A percentile compares a stretch with the other conserved stretches of the same genome.
These are phyloP conservation scores for Teratosphaeria zuluensis DNA, from an alignment of 2,329 filamentous ascomycete genomes.

Conservation along the genomic window DNA sequence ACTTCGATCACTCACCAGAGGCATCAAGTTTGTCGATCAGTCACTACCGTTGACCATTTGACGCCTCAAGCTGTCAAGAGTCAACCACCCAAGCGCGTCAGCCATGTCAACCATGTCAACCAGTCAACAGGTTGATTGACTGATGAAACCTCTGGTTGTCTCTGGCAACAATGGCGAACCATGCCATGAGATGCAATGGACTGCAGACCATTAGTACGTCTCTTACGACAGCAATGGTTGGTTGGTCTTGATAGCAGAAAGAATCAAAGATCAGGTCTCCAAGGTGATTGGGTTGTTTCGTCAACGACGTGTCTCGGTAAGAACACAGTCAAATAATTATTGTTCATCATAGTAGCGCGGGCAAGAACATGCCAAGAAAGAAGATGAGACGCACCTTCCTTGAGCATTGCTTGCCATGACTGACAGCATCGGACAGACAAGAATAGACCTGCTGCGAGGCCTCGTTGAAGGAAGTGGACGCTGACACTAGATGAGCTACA, in stretches of 20 bases:
- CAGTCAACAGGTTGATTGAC: too few relatives aligned
- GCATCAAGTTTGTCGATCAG: too few relatives aligned
- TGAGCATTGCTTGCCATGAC: neutral
- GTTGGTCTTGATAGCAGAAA: neutral
- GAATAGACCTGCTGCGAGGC: neutral
- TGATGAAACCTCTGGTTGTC: too few relatives aligned
- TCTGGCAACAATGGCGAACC: too few relatives aligned
- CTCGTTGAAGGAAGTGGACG: neutral
- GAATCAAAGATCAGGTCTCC: conserved; percentile 48
- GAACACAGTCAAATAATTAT: conserved; percentile 54
- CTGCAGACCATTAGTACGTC: neutral
- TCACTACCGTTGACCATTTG: too few relatives aligned
- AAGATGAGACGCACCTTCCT: neutral
- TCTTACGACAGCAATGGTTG: neutral
- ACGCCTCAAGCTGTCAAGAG: too few relatives aligned
- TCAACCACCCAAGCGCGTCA: too few relatives aligned
- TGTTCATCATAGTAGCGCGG: conserved; percentile 44
- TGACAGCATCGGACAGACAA: neutral
- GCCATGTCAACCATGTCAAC: too few relatives aligned
- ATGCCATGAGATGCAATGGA: neutral
- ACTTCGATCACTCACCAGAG: too few relatives aligned
- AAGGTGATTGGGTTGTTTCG: conserved; percentile 51
- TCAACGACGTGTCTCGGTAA: conserved; percentile 51
- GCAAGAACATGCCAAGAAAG: neutral
- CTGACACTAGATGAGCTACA: neutral